Conservation (phyloP, 352 stramenopile genomes). For the Phytophthora kernoviae region DNA sequence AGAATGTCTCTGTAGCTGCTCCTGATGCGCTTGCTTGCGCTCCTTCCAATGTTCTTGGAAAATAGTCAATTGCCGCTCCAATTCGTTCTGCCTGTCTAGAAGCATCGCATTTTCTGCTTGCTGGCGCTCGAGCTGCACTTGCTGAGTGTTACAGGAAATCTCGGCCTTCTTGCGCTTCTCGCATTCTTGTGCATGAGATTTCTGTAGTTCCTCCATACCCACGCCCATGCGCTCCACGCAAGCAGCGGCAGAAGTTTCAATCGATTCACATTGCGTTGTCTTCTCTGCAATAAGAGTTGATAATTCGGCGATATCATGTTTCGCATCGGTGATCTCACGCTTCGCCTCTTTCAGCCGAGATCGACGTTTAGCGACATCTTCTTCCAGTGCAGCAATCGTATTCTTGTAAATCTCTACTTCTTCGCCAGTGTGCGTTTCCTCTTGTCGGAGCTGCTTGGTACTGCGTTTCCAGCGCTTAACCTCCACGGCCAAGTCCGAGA, state of each 20-base stretch:
- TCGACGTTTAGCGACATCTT: conserved; percentile 30
- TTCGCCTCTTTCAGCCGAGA: conserved; percentile 40
- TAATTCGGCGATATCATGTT: conserved; percentile 39
- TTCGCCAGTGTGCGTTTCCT: conserved; percentile 34
- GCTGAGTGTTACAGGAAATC: conserved; percentile 29
- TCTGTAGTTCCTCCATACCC: conserved; percentile 33
- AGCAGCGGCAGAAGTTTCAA: conserved; percentile 52
- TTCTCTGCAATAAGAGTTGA: conserved; percentile 42
- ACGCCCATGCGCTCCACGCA: conserved; percentile 54
- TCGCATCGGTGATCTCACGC: conserved; percentile 22
- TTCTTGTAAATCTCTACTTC: conserved; percentile 47
- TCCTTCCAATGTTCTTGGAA: conserved; percentile 58
- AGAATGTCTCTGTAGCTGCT: conserved; percentile 40
- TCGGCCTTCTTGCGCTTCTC: conserved; percentile 63
- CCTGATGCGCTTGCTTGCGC: conserved; percentile 45
- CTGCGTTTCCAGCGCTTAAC: conserved; percentile 55
- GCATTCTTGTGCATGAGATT: conserved; percentile 41
- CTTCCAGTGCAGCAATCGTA: conserved; percentile 44
- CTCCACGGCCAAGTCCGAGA: conserved; percentile 41
- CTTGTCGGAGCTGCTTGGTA: conserved; percentile 47
- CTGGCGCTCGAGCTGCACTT: conserved; percentile 44
- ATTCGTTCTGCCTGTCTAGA: conserved; percentile 36
- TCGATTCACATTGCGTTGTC: conserved; percentile 36
- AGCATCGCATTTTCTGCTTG: conserved; percentile 34
- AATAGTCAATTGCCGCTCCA: conserved; percentile 39